These are phyloP conservation scores for Allantophomopsis lycopodina DNA, from an alignment of 2,329 filamentous ascomycete species.

Conservation along the genomic window DNA sequence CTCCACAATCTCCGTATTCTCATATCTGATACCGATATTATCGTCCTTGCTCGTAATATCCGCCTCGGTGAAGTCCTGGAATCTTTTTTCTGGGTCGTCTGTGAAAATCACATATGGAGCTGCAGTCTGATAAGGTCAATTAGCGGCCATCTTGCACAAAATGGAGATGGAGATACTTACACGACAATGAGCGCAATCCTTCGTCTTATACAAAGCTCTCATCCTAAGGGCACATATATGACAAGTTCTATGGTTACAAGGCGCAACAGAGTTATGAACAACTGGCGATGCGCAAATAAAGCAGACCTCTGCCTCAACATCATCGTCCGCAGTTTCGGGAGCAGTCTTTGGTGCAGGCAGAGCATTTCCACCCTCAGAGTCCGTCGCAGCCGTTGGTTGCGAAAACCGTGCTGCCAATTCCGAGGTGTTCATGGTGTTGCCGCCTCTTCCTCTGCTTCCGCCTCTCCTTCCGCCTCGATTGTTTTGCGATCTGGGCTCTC, in stretches of 20 bases:
- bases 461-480: constrained; percentile 4
- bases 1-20: constrained; percentile 76
- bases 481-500: neutral
- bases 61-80: constrained; percentile 61
- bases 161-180: constrained; percentile 32
- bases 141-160: neutral
- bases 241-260: constrained; percentile 93
- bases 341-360: constrained; percentile 8
- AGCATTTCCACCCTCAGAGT: constrained; percentile 1
- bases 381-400: neutral
- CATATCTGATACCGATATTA: constrained; percentile 84
- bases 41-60: constrained; percentile 72
- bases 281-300: constrained; percentile 95
- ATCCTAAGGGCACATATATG: constrained; percentile 89
- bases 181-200: constrained; percentile 91
- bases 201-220: constrained; percentile 89
- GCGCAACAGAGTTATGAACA: constrained; percentile 74
- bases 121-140: constrained; percentile 32
- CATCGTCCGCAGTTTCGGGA: constrained; percentile 20
- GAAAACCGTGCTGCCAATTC: constrained; percentile 7
- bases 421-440: constrained; percentile 6
- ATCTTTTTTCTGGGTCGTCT: constrained; percentile 68
- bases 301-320: constrained; percentile 68
- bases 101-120: constrained; percentile 83
- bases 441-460: constrained; percentile 2